Base-by-base conservation (phyloP, 441 rosid species). In the Rhodomyrtus psidioides region DNA sequence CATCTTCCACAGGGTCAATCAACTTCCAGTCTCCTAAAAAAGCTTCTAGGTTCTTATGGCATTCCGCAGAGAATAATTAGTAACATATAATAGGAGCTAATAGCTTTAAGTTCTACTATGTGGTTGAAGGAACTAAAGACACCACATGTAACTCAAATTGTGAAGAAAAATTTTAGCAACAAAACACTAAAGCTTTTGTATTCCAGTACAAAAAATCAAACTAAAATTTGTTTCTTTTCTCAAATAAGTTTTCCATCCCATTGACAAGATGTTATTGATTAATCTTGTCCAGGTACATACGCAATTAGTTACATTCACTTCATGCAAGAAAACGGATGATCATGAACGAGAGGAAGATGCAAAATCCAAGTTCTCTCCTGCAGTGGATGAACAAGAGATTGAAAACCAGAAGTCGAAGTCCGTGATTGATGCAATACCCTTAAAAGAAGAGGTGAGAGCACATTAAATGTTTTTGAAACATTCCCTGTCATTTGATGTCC, bases 371-470 rank as follows among this genome's bases (percentile, higher is more conserved):
- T 70, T 87, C 60, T 85, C 84, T 44, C 82, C 85, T 55, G 56
- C 59, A 34, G 75, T 83, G 51, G 87, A 82, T 49, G 88, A 87
- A 87, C 58, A 46, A 28, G 17, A 82, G 44, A 83, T 39, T 82
- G 85, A 88, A 86, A 84, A 82, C 86, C 82, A 54, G 54, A 79
- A 84, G 27, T 88, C 86, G 74, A 86, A 88, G 79, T 70, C 39
- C 81, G 85, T 85, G 88, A 88, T 81, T 60, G 59, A 79, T 65
- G 30, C 13, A 14, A 30, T 60, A 51, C 70, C 89, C 58, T 75
- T 60, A 54, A 54, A 86, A 53, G 88, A 89, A 84, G 86, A 88
- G 90, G 94, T 88, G 55, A 87, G 82, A 55, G 70, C 46, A 30
- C 53, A 82, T 34, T 27, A 27, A 49, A 85, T 81, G 55, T 57